Evolutionary conservation across 2,329 filamentous ascomycete genomes (phyloP).

Genomic region (Diplodia corticola): DNA sequence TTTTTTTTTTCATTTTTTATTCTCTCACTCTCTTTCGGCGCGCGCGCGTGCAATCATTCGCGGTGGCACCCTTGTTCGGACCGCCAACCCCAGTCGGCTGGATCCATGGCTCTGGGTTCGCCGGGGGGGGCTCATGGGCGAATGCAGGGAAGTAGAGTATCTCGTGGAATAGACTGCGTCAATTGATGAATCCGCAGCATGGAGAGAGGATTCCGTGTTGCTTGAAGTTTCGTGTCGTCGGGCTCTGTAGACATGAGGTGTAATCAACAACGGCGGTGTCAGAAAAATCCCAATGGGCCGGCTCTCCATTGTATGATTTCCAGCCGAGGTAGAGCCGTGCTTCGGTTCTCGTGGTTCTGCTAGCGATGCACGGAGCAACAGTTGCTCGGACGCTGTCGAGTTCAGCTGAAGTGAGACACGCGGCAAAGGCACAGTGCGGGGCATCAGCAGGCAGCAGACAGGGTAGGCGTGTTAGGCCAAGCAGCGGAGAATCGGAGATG

Average conservation of each 20-base stretch:
- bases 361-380: not conserved
- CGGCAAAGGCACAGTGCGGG: not conserved
- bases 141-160: too few relatives aligned
- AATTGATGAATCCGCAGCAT: too few relatives aligned
- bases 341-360: not conserved
- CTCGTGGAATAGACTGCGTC: too few relatives aligned
- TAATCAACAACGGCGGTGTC: not conserved
- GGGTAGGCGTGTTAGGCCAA: not conserved
- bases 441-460: not conserved
- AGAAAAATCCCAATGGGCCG: not conserved
- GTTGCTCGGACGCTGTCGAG: not conserved
- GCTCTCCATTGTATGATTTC: not conserved
- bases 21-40: too few relatives aligned
- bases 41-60: too few relatives aligned
- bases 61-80: too few relatives aligned
- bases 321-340: not conserved
- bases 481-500: not conserved
- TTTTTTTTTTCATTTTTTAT: too few relatives aligned
- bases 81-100: not conserved
- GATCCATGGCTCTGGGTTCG: not conserved
- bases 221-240: not conserved
- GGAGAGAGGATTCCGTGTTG: not conserved
- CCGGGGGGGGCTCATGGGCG: too few relatives aligned
- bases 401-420: slow-evolving; percentile 5
- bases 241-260: not conserved